A percentile compares a stretch with the other conserved stretches of the same genome.
Conservation (phyloP, 2,329 filamentous ascomycete genomes). For the Fusarium begoniae region DNA sequence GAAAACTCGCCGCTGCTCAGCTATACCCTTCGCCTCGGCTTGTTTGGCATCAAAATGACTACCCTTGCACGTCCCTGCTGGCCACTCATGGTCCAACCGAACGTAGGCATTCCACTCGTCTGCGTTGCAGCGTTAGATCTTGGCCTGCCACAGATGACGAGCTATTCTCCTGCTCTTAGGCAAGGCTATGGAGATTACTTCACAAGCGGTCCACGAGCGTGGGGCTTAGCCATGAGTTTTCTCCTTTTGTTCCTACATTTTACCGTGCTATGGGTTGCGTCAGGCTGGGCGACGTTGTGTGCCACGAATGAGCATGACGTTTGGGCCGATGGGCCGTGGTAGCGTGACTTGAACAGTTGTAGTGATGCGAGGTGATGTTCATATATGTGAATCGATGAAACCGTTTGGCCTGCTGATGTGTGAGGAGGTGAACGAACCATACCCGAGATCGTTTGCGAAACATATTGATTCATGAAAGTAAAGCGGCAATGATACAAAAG, state of each 20-base stretch:
- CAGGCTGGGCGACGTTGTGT: constrained; percentile 48
- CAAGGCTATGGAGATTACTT: constrained; percentile 25
- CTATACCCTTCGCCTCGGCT: constrained; percentile 58
- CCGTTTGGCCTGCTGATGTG: not conserved
- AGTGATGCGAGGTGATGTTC: not conserved
- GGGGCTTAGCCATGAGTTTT: constrained; percentile 46
- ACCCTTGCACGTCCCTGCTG: constrained; percentile 74
- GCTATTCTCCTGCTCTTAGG: constrained; percentile 8
- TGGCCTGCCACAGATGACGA: constrained; percentile 48
- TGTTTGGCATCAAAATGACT: constrained; percentile 76
- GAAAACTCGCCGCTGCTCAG: constrained; percentile 43
- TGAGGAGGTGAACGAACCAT: not conserved
- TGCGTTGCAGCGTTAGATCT: constrained; percentile 74
- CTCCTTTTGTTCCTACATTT: constrained; percentile 48
- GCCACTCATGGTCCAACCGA: constrained; percentile 73
- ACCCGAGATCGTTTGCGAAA: not conserved
- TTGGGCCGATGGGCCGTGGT: constrained; percentile 47
- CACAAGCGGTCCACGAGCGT: constrained; percentile 30
- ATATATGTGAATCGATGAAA: not conserved
- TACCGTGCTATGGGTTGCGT: constrained; percentile 47
- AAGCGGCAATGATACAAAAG: not conserved
- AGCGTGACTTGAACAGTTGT: not conserved
- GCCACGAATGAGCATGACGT: constrained; percentile 37
- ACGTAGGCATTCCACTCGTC: constrained; percentile 73
- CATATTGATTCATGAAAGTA: not conserved